These are phyloP conservation scores for Trichoderma brevicompactum DNA, from an alignment of 2,329 filamentous ascomycete genomes.

Conservation along the genomic window DNA sequence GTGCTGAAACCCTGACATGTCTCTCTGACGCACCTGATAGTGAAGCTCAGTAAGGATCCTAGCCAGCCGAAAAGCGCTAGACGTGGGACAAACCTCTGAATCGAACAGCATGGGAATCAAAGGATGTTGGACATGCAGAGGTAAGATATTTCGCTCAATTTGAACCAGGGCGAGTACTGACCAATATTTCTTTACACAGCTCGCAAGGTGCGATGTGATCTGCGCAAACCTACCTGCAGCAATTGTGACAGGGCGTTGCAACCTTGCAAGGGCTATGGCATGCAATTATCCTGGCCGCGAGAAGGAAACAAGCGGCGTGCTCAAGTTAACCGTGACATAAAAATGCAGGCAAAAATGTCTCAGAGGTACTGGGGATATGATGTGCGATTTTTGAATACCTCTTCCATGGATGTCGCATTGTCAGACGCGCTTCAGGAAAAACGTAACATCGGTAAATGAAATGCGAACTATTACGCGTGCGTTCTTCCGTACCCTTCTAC, in stretches of 20 bases:
- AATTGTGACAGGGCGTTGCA: conserved; percentile 23
- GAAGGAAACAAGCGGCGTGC: conserved; percentile 26
- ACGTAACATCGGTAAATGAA: background rate
- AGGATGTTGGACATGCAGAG: conserved; percentile 21
- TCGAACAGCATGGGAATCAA: background rate
- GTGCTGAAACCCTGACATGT: too few species aligned
- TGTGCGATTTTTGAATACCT: conserved; percentile 13
- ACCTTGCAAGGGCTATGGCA: conserved; percentile 26
- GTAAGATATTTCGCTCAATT: background rate
- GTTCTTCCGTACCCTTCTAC: background rate
- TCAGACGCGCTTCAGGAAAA: conserved; percentile 12
- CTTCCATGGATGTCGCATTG: conserved; percentile 11
- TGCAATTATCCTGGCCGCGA: conserved; percentile 28
- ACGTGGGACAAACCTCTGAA: too few species aligned
- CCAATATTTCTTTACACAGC: background rate
- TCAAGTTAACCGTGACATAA: background rate
- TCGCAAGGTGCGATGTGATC: conserved; percentile 26
- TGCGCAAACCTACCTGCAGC: conserved; percentile 16
- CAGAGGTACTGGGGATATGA: background rate
- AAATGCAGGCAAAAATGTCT: background rate
- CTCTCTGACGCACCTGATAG: too few species aligned
- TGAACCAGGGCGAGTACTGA: background rate
- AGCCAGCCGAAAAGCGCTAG: too few species aligned
- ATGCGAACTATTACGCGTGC: background rate
- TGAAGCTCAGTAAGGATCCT: too few species aligned